Evolutionary conservation across 148 eudicot species (phyloP).

Genomic region (Agrostemma githago): DNA sequence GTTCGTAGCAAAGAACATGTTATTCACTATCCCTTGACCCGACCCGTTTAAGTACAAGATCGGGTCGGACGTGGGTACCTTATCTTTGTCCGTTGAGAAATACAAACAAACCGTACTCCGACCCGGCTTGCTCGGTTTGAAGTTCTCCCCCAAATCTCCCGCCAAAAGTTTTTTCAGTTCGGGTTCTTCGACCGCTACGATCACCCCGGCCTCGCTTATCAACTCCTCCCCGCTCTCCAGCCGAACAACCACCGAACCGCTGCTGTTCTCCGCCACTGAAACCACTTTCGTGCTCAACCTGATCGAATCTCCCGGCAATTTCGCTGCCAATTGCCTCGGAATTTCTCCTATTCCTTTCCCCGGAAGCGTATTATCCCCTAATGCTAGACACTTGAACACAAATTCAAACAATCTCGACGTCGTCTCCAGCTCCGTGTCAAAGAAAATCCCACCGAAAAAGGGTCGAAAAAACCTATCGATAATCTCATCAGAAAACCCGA

Average conservation of each 20-base stretch:
- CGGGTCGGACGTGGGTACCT: slow-evolving; percentile 59
- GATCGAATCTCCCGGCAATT: slow-evolving; percentile 53
- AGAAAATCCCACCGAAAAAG: slow-evolving; percentile 91
- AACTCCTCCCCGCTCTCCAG: slow-evolving; percentile 58
- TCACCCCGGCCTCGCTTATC: slow-evolving; percentile 53
- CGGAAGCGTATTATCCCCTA: slow-evolving; percentile 79
- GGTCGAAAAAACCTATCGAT: slow-evolving; percentile 79
- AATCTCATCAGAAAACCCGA: slow-evolving; percentile 57
- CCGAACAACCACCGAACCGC: slow-evolving; percentile 26
- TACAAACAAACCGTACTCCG: slow-evolving; percentile 85
- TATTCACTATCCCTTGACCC: slow-evolving; percentile 81
- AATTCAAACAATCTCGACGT: slow-evolving; percentile 82
- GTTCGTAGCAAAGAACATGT: slow-evolving; percentile 89
- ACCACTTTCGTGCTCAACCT: slow-evolving; percentile 50
- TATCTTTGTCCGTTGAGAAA: slow-evolving; percentile 40
- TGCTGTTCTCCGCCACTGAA: slow-evolving; percentile 31
- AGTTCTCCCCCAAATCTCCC: slow-evolving; percentile 25
- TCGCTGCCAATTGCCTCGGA: slow-evolving; percentile 71
- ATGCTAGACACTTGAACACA: slow-evolving; percentile 77
- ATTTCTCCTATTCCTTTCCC: slow-evolving; percentile 76
- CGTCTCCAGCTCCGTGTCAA: slow-evolving; percentile 74
- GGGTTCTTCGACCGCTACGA: slow-evolving; percentile 80
- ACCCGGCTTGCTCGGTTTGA: slow-evolving; percentile 23
- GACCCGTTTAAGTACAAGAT: slow-evolving; percentile 77
- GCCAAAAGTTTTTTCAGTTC: slow-evolving; percentile 63